Evolutionary conservation across 495 filamentous ascomycete species (phyloP), one percentile per base, ranked within the genome.

Genomic region (Talaromyces adpressus): DNA sequence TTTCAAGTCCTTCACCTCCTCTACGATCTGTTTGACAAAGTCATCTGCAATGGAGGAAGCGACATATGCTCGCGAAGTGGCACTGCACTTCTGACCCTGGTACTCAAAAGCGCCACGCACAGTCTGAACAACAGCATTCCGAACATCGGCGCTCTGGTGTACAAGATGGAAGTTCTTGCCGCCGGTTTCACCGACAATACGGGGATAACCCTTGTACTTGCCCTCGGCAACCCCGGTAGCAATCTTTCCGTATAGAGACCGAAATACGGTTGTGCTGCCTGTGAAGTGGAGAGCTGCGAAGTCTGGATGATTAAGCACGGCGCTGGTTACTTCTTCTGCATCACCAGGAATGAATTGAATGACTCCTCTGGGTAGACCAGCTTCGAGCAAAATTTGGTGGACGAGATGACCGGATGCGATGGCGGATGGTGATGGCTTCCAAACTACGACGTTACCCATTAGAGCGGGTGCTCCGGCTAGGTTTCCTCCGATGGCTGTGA

Each of bases 91-190:
- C 73, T 96, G 91, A 23, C 91, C 91, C 71, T 92, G 89, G 71
- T 90, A 96, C 75, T 96, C 91, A 69, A 95, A 96, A 7, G 91
- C 88, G 47, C 90, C 91, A 47, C 91, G 88, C 30, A 96, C 85
- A 9, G 91, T 95, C 66, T 94, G 87, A 52, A 88, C 78, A 9
- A 85, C 89, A 29, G 91, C 91, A 67, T 91, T 93, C 36, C 82
- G 73, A 53, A 92, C 68, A 65, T 94, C 89, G 39, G 91, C 91
- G 4, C 84, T 87, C 6, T 78, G 64, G 70, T 95, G 91, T 52
- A 96, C 72, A 45, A 96, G 78, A 76, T 93, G 91, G 81, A 92
- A 96, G 76, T 96, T 96, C 84, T 96, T 96, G 64, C 91, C 91
- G 63, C 90, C 89, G 2, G 91, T 94, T 79, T 94, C 91, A 62